Evolutionary conservation across 2,329 filamentous ascomycete genomes (phyloP), one percentile per base, ranked within the genome.

Genomic region (Colletotrichum musae): DNA sequence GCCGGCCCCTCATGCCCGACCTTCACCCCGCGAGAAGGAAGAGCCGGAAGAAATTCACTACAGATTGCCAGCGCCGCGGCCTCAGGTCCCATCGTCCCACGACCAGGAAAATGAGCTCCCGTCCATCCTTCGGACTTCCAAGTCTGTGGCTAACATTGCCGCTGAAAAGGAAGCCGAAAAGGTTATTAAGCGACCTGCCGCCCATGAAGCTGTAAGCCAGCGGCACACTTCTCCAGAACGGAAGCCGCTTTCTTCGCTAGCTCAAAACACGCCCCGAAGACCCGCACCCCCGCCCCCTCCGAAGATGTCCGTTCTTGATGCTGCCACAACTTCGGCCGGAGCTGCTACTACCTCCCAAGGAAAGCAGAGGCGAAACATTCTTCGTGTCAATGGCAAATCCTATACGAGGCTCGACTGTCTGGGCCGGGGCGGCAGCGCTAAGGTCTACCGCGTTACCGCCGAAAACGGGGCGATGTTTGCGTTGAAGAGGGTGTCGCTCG

Each of bases 391-490:
- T 77, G 94, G 94, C 70, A 97, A 97, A 77, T 89, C 91, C 43
- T 99, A 97, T 77, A 96, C 94, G 24, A 89, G 95, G 54, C 88
- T 98, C 71, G 95, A 97, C 78, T 94, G 93, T 73, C 91, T 99
- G 73, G 96, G 96, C 10, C 92, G 95, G 67, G 96, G 96, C 71
- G 96, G 96, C 39, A 98, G 94, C 74, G 95, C 93, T 58, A 95
- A 97, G 76, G 96, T 99, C 2, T 99, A 97, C 80, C 92, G 94
- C 53, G 96, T 99, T 41, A 97, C 97, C 85, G 95, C 96, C 0
- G 96, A 99, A 79, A 98, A 98, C 77, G 95, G 94, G 76, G 97
- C 95, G 79, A 94, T 97, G 80, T 95, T 97, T 80, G 96, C 96
- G 1, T 82, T 99, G 73, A 99, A 99, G 82, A 88, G 94, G 57